Percentiles rank a stretch among this genome's conserved stretches.
Evolutionary conservation across 129 eudicot genomes (phyloP).

Genomic region (Calendula officinalis): DNA sequence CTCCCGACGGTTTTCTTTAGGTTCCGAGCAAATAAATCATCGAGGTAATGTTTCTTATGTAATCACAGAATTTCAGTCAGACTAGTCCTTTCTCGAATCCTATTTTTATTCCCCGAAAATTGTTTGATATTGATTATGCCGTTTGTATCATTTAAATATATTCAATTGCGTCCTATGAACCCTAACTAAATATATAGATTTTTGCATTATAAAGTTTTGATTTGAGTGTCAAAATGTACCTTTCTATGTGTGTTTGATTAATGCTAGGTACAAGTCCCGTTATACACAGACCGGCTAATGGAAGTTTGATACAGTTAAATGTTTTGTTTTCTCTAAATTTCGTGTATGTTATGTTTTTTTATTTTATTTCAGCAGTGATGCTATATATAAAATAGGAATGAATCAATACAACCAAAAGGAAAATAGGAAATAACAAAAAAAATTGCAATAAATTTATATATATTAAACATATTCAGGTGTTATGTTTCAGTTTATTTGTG

Average conservation of each 20-base stretch:
- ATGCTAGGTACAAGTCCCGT: background rate
- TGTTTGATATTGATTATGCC: background rate
- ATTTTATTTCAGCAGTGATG: too few relatives aligned
- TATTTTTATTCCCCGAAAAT: background rate
- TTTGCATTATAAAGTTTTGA: background rate
- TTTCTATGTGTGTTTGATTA: background rate
- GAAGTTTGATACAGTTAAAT: background rate
- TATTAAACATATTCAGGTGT: too few relatives aligned
- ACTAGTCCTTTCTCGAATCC: background rate
- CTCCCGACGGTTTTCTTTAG: slow-evolving; percentile 2
- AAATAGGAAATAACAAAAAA: too few relatives aligned
- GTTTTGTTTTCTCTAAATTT: background rate
- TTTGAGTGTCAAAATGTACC: background rate
- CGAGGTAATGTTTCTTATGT: slow-evolving; percentile 4
- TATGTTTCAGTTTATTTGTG: too few relatives aligned
- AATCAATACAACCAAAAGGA: too few relatives aligned
- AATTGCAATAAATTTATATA: too few relatives aligned
- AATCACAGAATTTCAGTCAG: background rate
- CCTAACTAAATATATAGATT: background rate
- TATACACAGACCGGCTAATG: background rate
- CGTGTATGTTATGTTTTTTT: background rate
- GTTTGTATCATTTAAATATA: background rate
- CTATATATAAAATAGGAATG: too few relatives aligned
- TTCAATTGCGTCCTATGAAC: background rate
- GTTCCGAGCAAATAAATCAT: slow-evolving; percentile 12